Evolutionary conservation across 2,329 filamentous ascomycete species (phyloP), one percentile per base, ranked within the genome.

Genomic region (Beauveria asiatica): DNA sequence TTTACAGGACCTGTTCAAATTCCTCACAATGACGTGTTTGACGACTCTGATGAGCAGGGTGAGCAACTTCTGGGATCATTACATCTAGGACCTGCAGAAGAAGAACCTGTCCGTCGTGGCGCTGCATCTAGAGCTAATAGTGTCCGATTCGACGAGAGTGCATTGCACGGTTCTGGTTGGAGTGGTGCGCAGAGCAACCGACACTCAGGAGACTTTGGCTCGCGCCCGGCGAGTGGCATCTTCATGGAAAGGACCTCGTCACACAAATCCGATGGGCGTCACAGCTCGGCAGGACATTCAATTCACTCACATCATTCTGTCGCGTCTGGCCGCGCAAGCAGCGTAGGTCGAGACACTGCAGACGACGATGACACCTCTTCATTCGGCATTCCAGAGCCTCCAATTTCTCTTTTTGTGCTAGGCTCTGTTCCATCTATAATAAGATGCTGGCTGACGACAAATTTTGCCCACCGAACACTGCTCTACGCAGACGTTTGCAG

Each of bases 81-180:
- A 61, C 90, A 92, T 62, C 80, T 97, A 7, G 93, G 96, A 2
- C 74, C 76, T 64, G 83, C 87, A 5, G 92, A 96, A 63, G 92
- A 97, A 64, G 89, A 92, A 70, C 89, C 89, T 37, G 86, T 91
- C 61, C 85, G 91, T 42, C 84, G 93, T 64, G 90, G 94, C 58
- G 90, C 90, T 21, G 88, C 91, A 19, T 99, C 94, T 19, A 84
- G 94, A 67, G 93, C 94, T 52, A 97, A 97, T 71, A 97, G 94
- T 70, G 94, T 99, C 66, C 89, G 94, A 42, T 99, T 99, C 68
- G 94, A 97, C 70, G 93, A 97, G 72, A 96, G 91, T 69, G 92
- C 93, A 16, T 85, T 96, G 67, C 92, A 96, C 67, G 89, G 90
- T 52, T 92, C 84, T 9, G 83, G 92, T 72, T 95, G 94, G 84